phyloP scores from a whole-genome alignment of 2,329 filamentous ascomycete genomes.

The Leptographium flavum region DNA sequence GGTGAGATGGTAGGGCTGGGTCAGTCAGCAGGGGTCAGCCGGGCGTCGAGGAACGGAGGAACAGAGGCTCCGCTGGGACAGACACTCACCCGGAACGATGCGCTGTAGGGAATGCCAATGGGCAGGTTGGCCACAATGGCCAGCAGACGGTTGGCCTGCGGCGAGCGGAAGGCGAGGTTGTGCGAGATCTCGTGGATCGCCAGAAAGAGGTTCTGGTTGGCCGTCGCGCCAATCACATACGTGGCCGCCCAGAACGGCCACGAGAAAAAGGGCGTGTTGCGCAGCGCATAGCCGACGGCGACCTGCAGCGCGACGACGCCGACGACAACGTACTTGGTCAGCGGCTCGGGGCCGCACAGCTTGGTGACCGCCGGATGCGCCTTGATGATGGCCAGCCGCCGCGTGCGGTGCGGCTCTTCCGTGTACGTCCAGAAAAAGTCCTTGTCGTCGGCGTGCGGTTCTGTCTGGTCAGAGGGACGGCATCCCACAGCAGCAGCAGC shows the following conservation, averaged over 20 bases:
- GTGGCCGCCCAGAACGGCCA: constrained; percentile 75
- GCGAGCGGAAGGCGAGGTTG: constrained; percentile 81
- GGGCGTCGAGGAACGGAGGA: too few relatives aligned
- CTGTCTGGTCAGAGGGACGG: too few relatives aligned
- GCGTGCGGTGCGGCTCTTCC: constrained; percentile 87
- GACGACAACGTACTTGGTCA: constrained; percentile 87
- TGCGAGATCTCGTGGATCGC: constrained; percentile 98
- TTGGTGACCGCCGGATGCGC: constrained; percentile 96
- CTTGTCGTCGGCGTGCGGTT: constrained; percentile 20
- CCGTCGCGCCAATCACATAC: constrained; percentile 84
- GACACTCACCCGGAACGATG: constrained; percentile 61
- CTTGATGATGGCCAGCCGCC: constrained; percentile 90
- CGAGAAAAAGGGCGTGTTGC: constrained; percentile 64
- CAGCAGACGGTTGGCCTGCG: constrained; percentile 66
- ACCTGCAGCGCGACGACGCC: constrained; percentile 75
- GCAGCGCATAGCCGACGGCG: constrained; percentile 60
- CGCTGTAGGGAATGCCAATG: constrained; percentile 91
- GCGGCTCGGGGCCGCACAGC: constrained; percentile 86
- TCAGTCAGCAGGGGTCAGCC: constrained; percentile 8
- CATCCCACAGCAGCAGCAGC: background rate
- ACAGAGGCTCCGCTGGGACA: too few relatives aligned
- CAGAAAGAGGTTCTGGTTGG: constrained; percentile 97
- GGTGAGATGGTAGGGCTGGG: constrained; percentile 84
- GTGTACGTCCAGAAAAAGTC: constrained; percentile 99
- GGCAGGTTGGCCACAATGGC: constrained; percentile 92